These are phyloP conservation scores for Proteromonas lacertae DNA, from an alignment of 352 stramenopile species.

Conservation along the genomic window DNA sequence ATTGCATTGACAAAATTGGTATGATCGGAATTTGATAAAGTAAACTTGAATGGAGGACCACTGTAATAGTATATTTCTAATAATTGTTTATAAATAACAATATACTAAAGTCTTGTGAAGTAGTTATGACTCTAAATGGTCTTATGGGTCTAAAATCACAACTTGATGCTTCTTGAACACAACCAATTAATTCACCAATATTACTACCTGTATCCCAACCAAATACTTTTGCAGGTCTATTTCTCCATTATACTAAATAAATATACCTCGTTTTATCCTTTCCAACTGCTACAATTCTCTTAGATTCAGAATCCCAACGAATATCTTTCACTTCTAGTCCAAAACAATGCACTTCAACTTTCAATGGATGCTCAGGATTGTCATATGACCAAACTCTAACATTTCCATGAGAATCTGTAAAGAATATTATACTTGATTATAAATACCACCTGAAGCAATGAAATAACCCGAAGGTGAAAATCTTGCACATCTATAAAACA, in stretches of 20 bases:
- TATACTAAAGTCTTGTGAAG: constrained; percentile 65
- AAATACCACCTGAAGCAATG: too few species aligned
- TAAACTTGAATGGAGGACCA: constrained; percentile 74
- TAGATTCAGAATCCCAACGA: constrained; percentile 69
- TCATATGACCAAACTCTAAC: constrained; percentile 76
- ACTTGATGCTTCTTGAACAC: constrained; percentile 58
- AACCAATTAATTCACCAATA: constrained; percentile 57
- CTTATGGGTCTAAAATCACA: constrained; percentile 57
- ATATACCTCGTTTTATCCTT: too few species aligned
- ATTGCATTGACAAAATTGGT: constrained; percentile 76
- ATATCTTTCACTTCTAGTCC: constrained; percentile 57
- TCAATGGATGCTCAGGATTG: constrained; percentile 73
- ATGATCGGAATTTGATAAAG: constrained; percentile 58
- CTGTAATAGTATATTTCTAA: too few species aligned
- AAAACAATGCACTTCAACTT: constrained; percentile 53
- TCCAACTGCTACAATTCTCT: constrained; percentile 49
- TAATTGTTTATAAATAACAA: too few species aligned
- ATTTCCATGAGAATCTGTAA: constrained; percentile 5
- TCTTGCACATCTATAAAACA: too few species aligned
- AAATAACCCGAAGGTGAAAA: too few species aligned
- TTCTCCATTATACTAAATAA: too few species aligned
- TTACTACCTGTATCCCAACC: constrained; percentile 84
- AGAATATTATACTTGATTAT: too few species aligned
- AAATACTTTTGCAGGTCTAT: constrained; percentile 24
- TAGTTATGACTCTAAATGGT: constrained; percentile 70